Evolutionary conservation across 352 stramenopile species (phyloP).

Genomic region (Pythium guiyangense): DNA sequence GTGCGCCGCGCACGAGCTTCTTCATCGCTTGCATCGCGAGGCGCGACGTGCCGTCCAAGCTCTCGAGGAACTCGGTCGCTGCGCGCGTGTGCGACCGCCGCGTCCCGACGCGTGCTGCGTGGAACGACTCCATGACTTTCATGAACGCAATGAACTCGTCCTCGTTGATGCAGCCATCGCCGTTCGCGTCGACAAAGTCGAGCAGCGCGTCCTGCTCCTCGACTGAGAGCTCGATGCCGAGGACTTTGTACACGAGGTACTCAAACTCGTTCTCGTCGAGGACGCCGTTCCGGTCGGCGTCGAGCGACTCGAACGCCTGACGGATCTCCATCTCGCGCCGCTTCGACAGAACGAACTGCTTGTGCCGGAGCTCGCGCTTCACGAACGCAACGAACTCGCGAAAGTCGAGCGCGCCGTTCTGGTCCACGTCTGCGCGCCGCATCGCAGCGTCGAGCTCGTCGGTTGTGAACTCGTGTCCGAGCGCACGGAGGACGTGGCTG

Average conservation of each 20-base stretch:
- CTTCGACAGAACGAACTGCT: slow-evolving; percentile 50
- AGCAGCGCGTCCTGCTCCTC: slow-evolving; percentile 69
- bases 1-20: slow-evolving; percentile 61
- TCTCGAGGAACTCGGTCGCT: slow-evolving; percentile 32
- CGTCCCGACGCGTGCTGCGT: slow-evolving; percentile 14
- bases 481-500: slow-evolving; percentile 51
- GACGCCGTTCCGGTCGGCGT: slow-evolving; percentile 58
- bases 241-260: slow-evolving; percentile 66
- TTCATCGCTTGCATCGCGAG: slow-evolving; percentile 69
- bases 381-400: slow-evolving; percentile 72
- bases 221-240: slow-evolving; percentile 67
- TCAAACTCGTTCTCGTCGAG: slow-evolving; percentile 76
- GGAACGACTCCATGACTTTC: slow-evolving; percentile 53
- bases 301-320: slow-evolving; percentile 60
- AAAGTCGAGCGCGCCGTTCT: slow-evolving; percentile 69
- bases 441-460: slow-evolving; percentile 66
- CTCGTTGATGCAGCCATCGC: slow-evolving; percentile 57
- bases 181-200: slow-evolving; percentile 62
- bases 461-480: slow-evolving; percentile 68
- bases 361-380: slow-evolving; percentile 48
- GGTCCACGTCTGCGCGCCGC: slow-evolving; percentile 48
- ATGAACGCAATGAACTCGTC: slow-evolving; percentile 77
- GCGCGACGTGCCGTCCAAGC: slow-evolving; percentile 37
- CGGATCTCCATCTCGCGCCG: slow-evolving; percentile 74
- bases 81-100: slow-evolving; percentile 23